Conservation (phyloP, 345 rosid genomes). For the Rhizophora mangle region DNA sequence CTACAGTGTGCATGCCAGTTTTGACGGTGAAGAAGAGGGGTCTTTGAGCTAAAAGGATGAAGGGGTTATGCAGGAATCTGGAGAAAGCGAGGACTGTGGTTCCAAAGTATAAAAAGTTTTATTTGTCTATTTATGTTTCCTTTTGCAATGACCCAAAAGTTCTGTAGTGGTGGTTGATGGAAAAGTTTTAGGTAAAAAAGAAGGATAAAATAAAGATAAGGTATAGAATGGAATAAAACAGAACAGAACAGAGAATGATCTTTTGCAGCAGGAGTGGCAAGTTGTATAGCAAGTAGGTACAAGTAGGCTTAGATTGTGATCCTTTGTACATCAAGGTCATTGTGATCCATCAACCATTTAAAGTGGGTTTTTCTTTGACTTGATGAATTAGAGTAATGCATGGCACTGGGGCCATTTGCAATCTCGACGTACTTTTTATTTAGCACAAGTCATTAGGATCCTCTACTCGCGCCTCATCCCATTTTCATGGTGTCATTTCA, state of each 20-base stretch:
- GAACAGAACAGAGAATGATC: constrained; percentile 1
- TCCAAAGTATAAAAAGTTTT: constrained; percentile 38
- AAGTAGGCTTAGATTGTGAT: constrained; percentile 1
- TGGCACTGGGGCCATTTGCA: not conserved
- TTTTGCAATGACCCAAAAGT: not conserved
- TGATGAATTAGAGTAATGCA: not conserved
- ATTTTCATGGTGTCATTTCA: too few species aligned
- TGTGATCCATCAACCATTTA: constrained; percentile 17
- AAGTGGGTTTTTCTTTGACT: not conserved
- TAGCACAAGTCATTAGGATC: not conserved
- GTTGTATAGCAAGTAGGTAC: constrained; percentile 17
- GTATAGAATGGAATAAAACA: constrained; percentile 6
- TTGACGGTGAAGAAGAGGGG: constrained; percentile 63
- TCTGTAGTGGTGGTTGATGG: constrained; percentile 21
- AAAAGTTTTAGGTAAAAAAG: not conserved
- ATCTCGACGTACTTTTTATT: not conserved
- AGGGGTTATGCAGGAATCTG: constrained; percentile 38
- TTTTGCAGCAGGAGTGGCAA: constrained; percentile 15
- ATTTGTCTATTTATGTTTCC: not conserved
- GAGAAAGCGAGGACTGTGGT: constrained; percentile 30
- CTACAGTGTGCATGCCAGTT: constrained; percentile 89
- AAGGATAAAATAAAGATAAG: not conserved
- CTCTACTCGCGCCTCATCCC: too few species aligned
- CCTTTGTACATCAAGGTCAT: constrained; percentile 11
- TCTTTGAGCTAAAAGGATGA: constrained; percentile 39